These are phyloP conservation scores for Syzygium grande DNA, from an alignment of 345 rosid genomes.

Conservation along the genomic window DNA sequence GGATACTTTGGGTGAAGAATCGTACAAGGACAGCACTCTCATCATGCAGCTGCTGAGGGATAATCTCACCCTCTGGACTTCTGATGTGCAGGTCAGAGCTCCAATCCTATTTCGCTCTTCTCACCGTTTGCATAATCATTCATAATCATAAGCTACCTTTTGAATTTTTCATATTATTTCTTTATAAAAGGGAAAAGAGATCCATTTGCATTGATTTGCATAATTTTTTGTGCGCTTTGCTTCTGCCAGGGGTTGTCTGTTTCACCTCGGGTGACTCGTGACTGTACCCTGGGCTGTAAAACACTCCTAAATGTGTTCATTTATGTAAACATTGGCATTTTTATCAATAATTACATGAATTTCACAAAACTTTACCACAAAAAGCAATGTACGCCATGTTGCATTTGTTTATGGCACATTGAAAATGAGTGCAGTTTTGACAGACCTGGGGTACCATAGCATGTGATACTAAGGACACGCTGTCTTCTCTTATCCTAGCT, in stretches of 20 bases:
- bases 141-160: not conserved
- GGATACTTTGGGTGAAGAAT: conserved; percentile 87
- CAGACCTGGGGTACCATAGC: not conserved
- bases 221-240: not conserved
- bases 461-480: not conserved
- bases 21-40: conserved; percentile 99
- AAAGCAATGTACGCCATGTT: not conserved
- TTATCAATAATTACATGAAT: not conserved
- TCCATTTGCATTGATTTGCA: not conserved
- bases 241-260: not conserved
- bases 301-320: not conserved
- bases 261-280: not conserved
- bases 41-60: conserved; percentile 94
- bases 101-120: not conserved
- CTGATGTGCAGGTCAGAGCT: conserved; percentile 71
- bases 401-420: not conserved
- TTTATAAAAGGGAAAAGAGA: not conserved
- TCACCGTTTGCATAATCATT: not conserved
- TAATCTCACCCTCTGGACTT: conserved; percentile 97
- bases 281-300: not conserved
- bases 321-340: not conserved
- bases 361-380: not conserved
- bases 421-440: not conserved
- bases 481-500: not conserved
- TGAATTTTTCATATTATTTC: not conserved